Evolutionary conservation across 2,329 filamentous ascomycete genomes (phyloP).

Genomic region (Apiospora phragmitis): DNA sequence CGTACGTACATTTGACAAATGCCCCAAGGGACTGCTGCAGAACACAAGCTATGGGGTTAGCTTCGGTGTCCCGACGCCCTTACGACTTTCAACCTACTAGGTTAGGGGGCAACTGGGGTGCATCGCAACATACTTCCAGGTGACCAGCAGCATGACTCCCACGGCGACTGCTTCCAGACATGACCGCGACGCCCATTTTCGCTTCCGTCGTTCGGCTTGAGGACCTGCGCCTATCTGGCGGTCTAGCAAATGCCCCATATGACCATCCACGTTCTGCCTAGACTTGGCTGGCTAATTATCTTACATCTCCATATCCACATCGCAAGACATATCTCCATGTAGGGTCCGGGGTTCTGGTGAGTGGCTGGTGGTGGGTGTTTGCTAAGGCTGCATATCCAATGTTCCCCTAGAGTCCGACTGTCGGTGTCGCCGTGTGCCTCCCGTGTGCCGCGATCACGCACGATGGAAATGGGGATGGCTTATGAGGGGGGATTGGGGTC

Average conservation of each 20-base stretch:
- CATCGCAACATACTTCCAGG: constrained; percentile 13
- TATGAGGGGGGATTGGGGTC: background rate
- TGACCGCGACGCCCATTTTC: background rate
- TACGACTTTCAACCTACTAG: background rate
- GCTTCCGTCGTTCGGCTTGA: background rate
- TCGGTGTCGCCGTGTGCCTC: constrained; percentile 8
- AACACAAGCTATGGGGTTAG: constrained; percentile 1
- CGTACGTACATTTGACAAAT: background rate
- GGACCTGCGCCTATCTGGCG: constrained; percentile 14
- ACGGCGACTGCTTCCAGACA: constrained; percentile 3
- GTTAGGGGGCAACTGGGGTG: background rate
- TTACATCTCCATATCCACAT: background rate
- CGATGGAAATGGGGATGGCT: background rate
- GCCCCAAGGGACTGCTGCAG: background rate
- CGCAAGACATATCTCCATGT: background rate
- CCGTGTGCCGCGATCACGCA: constrained; percentile 8
- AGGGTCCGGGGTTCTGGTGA: background rate
- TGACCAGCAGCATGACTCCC: background rate
- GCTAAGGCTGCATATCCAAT: background rate
- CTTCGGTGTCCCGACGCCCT: background rate
- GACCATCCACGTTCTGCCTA: background rate
- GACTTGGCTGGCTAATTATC: background rate
- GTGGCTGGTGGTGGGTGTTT: background rate
- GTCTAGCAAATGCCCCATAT: constrained; percentile 11
- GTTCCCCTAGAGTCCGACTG: background rate